Conservation (phyloP, 2,329 filamentous ascomycete species). For the Colletotrichum gigasporum region DNA sequence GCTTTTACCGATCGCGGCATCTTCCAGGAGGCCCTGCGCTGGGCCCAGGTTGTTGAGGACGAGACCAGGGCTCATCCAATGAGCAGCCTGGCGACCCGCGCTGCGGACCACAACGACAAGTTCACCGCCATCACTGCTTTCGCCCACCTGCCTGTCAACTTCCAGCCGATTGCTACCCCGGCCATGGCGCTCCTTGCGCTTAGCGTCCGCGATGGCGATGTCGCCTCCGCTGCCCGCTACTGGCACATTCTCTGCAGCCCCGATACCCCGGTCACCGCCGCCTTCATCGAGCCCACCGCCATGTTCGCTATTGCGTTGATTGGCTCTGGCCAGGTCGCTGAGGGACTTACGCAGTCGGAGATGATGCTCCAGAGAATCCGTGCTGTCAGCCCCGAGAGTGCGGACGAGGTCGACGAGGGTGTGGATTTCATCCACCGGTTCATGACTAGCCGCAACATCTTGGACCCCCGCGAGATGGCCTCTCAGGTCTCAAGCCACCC, state of each 20-base stretch:
- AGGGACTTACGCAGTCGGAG: slow-evolving; percentile 81
- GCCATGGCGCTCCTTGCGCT: slow-evolving; percentile 87
- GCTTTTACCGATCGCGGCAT: slow-evolving; percentile 77
- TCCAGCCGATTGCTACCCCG: slow-evolving; percentile 62
- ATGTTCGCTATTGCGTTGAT: slow-evolving; percentile 93
- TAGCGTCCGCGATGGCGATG: slow-evolving; percentile 83
- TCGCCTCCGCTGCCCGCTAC: slow-evolving; percentile 79
- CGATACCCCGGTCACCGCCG: slow-evolving; percentile 65
- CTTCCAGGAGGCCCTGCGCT: slow-evolving; percentile 77
- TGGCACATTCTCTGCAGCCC: slow-evolving; percentile 79
- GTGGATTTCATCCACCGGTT: slow-evolving; percentile 73
- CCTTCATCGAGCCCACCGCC: slow-evolving; percentile 85
- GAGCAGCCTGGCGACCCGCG: slow-evolving; percentile 76
- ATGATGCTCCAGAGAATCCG: slow-evolving; percentile 89
- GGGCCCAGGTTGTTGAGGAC: slow-evolving; percentile 72
- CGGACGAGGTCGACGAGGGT: slow-evolving; percentile 88
- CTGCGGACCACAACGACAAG: slow-evolving; percentile 82
- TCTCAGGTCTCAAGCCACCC: slow-evolving; percentile 54
- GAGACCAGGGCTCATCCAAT: slow-evolving; percentile 71
- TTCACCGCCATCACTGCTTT: slow-evolving; percentile 75
- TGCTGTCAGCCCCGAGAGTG: slow-evolving; percentile 64
- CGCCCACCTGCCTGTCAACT: slow-evolving; percentile 62
- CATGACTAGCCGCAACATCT: slow-evolving; percentile 65
- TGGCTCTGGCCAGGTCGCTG: slow-evolving; percentile 83
- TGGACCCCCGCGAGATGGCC: slow-evolving; percentile 63